Evolutionary conservation across 164 flowering plant species (phyloP), one percentile per base, ranked within the genome.

Genomic region (Magnolia kwangsiensis): DNA sequence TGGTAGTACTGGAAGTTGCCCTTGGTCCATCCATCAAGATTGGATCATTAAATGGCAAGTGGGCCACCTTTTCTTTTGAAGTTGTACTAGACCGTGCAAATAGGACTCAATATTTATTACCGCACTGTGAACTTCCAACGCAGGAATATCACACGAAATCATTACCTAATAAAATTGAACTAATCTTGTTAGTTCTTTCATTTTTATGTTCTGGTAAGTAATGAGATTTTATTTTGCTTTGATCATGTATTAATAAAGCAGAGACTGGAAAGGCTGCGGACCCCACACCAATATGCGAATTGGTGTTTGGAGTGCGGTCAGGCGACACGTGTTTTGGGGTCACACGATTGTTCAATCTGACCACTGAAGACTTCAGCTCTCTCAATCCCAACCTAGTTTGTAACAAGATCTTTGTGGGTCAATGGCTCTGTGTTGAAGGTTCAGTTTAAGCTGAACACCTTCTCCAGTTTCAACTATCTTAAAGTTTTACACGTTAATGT

Each of bases 351-450:
- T 81, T 81, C 77, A 78, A 81, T 37, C 7, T 81, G 27, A 75
- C 83, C 7, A 10, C 65, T 2, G 72, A 68, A 3, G 14, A 49
- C 20, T 78, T 81, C 72, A 51, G 23, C 50, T 50, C 13, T 7
- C 31, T 78, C 37, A 81, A 81, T 51, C 83, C 81, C 13, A 81
- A 81, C 50, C 74, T 81, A 20, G 55, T 59, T 31, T 81, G 80
- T 31, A 69, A 75, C 50, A 59, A 63, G 5, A 51, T 81, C 63
- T 81, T 81, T 21, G 72, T 81, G 37, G 79, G 79, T 69, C 72
- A 81, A 63, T 81, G 83, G 81, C 72, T 78, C 6, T 81, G 83
- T 21, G 69, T 78, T 59, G 78, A 8, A 14, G 67, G 75, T 6
- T n/a, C 73, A 14, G 20, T 66, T 24, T 66, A 23, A 69, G 71